Base-by-base conservation (phyloP, 208 protist species). In the Leishmania major region DNA sequence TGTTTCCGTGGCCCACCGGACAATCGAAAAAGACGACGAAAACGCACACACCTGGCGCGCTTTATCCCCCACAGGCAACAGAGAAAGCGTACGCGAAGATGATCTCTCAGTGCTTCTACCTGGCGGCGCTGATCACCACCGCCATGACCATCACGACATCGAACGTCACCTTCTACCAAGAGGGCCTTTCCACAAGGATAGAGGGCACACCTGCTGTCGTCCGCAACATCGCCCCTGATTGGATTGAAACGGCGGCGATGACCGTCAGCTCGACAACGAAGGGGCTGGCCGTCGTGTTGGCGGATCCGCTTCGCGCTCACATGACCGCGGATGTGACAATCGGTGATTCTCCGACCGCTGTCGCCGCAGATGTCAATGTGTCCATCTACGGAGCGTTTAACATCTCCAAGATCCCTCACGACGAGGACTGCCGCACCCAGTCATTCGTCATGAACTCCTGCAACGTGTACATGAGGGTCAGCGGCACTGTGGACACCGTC, bases 101-200 rank as follows among this genome's bases (percentile, higher is more conserved):
- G 79, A 3, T 74, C 22, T 1, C 57, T 13, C n/a, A 78, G 73
- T 83, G 79, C 73, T 83, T 83, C n/a, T 83, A 66, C 13, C 62
- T 83, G 15, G 31, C 59, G 35, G 57, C 43, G 25, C 59, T 83
- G 22, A 19, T 83, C 71, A 83, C 79, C 11, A 83, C 79, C 6
- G 69, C 69, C 22, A 73, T 73, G 19, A 83, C 71, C 17, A 73
- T 83, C 51, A 78, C 79, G 0, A 28, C 71, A 35, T 78, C 79
- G 0, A 43, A 83, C n/a, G 51, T 83, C 25, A 55, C 35, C n/a
- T 28, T 83, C 35, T 78, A 49, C 60, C 47, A 73, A 7, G 73
- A 78, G 11, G 73, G 79, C 49, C 51, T 77, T 17, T 49, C 15
- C 55, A 57, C 43, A 2, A 40, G n/a, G 8, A 3, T 66, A 3